A percentile compares a stretch with the other conserved stretches of the same genome.
These are phyloP conservation scores for Fusarium austroafricanum DNA, from an alignment of 2,329 filamentous ascomycete genomes.

Conservation along the genomic window DNA sequence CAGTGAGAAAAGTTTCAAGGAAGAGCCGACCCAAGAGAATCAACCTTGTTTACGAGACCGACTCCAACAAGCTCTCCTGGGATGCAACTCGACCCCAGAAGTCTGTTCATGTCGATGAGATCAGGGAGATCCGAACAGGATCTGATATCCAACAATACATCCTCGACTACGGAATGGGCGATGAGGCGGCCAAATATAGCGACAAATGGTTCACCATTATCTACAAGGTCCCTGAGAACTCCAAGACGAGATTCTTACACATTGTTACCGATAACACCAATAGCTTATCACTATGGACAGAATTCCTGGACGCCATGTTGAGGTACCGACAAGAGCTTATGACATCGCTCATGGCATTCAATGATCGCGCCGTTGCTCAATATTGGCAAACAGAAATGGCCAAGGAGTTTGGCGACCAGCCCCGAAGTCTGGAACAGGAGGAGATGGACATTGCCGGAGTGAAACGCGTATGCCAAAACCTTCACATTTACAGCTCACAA, in stretches of 20 bases:
- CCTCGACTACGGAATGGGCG: conserved; percentile 80
- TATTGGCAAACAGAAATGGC: conserved; percentile 91
- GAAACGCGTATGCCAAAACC: conserved; percentile 84
- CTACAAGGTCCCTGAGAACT: conserved; percentile 81
- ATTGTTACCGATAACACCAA: conserved; percentile 81
- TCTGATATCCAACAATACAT: conserved; percentile 89
- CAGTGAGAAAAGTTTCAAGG: conserved; percentile 85
- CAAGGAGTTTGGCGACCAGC: conserved; percentile 68
- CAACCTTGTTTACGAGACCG: conserved; percentile 78
- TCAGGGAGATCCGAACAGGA: conserved; percentile 88
- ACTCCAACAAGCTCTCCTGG: conserved; percentile 90
- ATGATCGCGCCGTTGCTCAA: conserved; percentile 81
- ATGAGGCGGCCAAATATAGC: conserved; percentile 62
- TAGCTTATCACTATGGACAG: conserved; percentile 82
- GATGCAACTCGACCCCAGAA: conserved; percentile 82
- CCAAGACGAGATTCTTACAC: conserved; percentile 88
- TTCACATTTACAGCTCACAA: conserved; percentile 91
- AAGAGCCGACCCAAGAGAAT: conserved; percentile 79
- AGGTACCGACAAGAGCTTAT: conserved; percentile 90
- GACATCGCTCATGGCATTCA: conserved; percentile 87
- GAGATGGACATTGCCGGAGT: conserved; percentile 82
- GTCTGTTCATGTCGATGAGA: conserved; percentile 93
- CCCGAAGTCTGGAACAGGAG: conserved; percentile 68
- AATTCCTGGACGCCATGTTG: conserved; percentile 84
- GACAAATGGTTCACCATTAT: conserved; percentile 89